phyloP scores from a whole-genome alignment of 2,329 filamentous ascomycete genomes.

The Nannizziopsis arthrosporioides region DNA sequence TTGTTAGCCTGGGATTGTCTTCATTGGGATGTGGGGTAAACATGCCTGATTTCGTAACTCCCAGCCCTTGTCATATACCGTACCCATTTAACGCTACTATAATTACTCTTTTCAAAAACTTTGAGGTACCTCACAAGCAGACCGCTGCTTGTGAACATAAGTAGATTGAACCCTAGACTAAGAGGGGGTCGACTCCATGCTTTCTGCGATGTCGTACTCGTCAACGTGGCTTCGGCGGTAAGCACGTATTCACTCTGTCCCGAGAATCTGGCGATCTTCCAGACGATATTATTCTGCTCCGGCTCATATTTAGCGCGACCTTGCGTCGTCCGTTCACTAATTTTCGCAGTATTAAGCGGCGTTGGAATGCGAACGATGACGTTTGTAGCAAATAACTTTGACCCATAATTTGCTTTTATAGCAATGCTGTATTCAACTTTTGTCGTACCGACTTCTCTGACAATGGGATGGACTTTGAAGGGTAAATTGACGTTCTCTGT shows the following conservation, averaged over 20 bases:
- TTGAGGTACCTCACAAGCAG: constrained; percentile 88
- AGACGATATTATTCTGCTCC: constrained; percentile 93
- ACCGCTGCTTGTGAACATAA: constrained; percentile 97
- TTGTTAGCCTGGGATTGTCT: not conserved
- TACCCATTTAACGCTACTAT: constrained; percentile 98
- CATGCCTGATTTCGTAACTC: constrained; percentile 87
- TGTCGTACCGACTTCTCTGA: constrained; percentile 91
- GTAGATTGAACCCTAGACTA: constrained; percentile 78
- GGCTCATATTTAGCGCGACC: constrained; percentile 98
- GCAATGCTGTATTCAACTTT: constrained; percentile 99
- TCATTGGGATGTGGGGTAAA: not conserved
- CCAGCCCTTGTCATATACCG: constrained; percentile 97
- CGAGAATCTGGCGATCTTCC: constrained; percentile 97
- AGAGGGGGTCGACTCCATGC: constrained; percentile 90
- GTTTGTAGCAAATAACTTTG: constrained; percentile 94
- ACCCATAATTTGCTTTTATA: constrained; percentile 91
- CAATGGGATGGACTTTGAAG: constrained; percentile 97
- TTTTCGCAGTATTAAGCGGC: constrained; percentile 88
- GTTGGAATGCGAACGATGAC: constrained; percentile 90
- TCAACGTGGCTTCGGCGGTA: constrained; percentile 83
- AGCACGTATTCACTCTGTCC: constrained; percentile 96
- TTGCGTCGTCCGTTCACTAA: constrained; percentile 83
- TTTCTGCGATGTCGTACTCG: constrained; percentile 96
- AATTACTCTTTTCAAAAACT: constrained; percentile 99
- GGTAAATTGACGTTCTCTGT: constrained; percentile 98